Base-by-base conservation (phyloP, 208 protist genomes). In the Trypanosoma melophagium region DNA sequence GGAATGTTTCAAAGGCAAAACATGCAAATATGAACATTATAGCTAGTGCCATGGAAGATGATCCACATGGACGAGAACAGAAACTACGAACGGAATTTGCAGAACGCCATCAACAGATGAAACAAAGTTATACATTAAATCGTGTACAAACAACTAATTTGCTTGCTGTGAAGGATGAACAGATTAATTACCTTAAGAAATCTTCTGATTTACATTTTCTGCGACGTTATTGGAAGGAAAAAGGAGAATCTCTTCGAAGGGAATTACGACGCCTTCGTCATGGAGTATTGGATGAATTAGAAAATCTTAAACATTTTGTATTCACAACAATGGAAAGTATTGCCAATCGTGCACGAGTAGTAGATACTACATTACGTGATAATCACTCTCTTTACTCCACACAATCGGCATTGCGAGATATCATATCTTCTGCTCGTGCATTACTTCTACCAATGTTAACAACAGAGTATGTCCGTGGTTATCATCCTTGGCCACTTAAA, bases 401-500 rank as follows among this genome's bases (percentile, higher is more conserved):
- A 24, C 74, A 86, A 28, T 76, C 71, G 51, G 86, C 86, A 1
- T 60, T 79, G 41, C 74, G 65, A 12, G 86, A 94, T 58, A 31
- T 91, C 14, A 80, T 96, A 54, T 80, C 78, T 24, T 90, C 87
- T 13, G 86, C 80, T 40, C 71, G 54, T 38, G 69, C 77, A 21
- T 72, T 96, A 41, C 60, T 96, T 28, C 10, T 84, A 7, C 90
- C 90, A 17, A 96, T 96, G 90, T 66, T 94, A 28, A 87, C 86
- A 19, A 78, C 31, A 35, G 87, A 93, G 67, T 96, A 96, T 75
- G 70, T 60, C 19, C 81, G 77, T 45, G 90, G 90, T 45, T 96
- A 94, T 61, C 90, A 96, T 71, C 90, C 90, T 10, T 96, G 87
- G 88, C 87, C 90, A 38, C 52, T 92, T 24, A 90, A 88, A 66